These are phyloP conservation scores for Debaryomycetaceae sp. DNA, from an alignment of 1,139 yeast genomes.

Conservation along the genomic window DNA sequence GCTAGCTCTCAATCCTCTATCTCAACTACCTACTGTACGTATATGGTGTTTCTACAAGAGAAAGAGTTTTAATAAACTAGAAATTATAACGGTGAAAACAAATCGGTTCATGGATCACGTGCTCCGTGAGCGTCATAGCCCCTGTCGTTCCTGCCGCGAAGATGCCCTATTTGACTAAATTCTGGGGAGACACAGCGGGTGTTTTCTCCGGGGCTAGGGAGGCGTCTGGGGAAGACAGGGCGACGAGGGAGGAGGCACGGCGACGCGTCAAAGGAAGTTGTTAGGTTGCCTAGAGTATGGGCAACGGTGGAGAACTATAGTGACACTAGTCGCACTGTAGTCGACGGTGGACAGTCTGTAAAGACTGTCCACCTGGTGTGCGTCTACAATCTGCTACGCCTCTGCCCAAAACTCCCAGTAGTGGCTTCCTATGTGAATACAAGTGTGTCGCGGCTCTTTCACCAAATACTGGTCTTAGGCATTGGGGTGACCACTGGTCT, in stretches of 20 bases:
- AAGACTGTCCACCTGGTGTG: no score
- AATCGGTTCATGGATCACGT: neutral
- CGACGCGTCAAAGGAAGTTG: neutral
- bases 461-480: no score
- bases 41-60: neutral
- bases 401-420: no score
- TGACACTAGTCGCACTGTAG: neutral
- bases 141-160: neutral
- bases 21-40: neutral
- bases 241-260: neutral
- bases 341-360: no score
- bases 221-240: neutral
- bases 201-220: neutral
- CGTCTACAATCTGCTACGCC: no score
- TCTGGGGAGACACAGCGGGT: neutral
- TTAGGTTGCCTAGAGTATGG: neutral
- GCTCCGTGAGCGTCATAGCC: neutral
- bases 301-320: neutral
- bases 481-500: no score
- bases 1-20: no score
- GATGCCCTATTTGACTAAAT: neutral
- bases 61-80: neutral
- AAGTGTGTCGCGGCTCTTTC: no score
- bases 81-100: neutral
- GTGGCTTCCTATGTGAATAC: no score